Evolutionary conservation across 1,284 basidiomycete genomes (phyloP), one percentile per base, ranked within the genome.

Genomic region (Malassezia nana): DNA sequence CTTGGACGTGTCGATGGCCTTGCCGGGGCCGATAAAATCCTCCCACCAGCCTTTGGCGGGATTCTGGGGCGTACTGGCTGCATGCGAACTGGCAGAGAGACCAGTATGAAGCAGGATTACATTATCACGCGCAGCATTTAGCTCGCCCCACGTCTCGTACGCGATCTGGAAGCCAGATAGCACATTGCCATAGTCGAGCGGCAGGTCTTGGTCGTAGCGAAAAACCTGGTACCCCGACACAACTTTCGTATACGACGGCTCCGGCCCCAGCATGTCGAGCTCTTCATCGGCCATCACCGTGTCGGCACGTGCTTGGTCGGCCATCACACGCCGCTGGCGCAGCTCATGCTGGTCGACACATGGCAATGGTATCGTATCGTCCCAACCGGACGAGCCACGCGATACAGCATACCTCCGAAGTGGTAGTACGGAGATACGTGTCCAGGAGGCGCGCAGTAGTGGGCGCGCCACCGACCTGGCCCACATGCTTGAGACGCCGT

Each of bases 101-200:
- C 92, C 92, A 0, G 92, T 99, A 70, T 96, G 92, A 3, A 99
- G 80, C n/a, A 99, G 82, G 49, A 99, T 91, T 46, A 82, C 91
- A 72, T 99, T 98, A 75, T 88, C 85, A 38, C 79, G 81, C 7
- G 78, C 72, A 0, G 83, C 78, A 28, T 87, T 87, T 51, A 98
- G 83, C 1, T 81, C 82, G 2, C 92, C 92, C 94, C 94, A 98
- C 0, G 92, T 90, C 77, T 98, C 92, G 79, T 98, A 98, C 0
- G 94, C 94, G 50, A 98, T 79, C 60, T 88, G 82, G 66, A 89
- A 88, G 9, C 46, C 22, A 0, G 87, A 83, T 0, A 98, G 79
- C 0, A 83, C 77, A 0, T 79, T 74, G 0, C 83, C 78, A 43
- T 79, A 80, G 76, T 96, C 95, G 12, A 98, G 80, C 0, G 81